A percentile compares a stretch with the other conserved stretches of the same genome.
Conservation (phyloP, 805 yeast species). For the Cyberlindnera subsufficiens region DNA sequence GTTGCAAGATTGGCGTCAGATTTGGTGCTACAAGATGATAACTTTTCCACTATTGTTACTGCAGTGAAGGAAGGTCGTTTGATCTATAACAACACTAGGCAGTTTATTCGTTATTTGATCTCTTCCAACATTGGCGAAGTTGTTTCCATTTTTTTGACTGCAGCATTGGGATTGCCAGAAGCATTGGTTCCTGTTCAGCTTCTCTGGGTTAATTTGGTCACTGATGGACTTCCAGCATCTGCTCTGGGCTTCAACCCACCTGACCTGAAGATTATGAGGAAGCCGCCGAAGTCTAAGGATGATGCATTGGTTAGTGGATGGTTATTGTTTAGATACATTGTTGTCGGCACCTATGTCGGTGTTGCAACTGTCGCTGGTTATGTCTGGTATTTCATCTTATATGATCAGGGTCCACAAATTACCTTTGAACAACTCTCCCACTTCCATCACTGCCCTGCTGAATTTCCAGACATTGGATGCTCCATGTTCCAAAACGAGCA, state of each 20-base stretch:
- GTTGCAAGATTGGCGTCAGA: constrained; percentile 57
- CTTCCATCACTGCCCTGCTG: constrained; percentile 29
- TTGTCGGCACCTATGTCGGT: constrained; percentile 36
- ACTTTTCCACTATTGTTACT: constrained; percentile 50
- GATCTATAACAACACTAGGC: constrained; percentile 36
- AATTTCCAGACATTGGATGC: constrained; percentile 29
- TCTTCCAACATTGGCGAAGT: constrained; percentile 54
- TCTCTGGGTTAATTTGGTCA: constrained; percentile 51
- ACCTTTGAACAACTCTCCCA: constrained; percentile 27
- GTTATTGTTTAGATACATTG: constrained; percentile 32
- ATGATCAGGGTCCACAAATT: constrained; percentile 31
- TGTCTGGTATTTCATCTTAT: constrained; percentile 33
- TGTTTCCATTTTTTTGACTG: constrained; percentile 49
- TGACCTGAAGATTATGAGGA: constrained; percentile 30
- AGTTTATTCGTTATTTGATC: constrained; percentile 37
- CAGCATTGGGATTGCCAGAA: constrained; percentile 46
- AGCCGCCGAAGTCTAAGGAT: constrained; percentile 31
- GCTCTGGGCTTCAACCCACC: constrained; percentile 47
- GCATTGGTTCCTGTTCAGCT: constrained; percentile 53
- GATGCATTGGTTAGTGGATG: constrained; percentile 34
- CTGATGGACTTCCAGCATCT: constrained; percentile 56
- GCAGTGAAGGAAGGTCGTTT: constrained; percentile 54
- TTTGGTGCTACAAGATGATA: constrained; percentile 48
- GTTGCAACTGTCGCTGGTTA: constrained; percentile 36
- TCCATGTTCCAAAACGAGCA: constrained; percentile 25